These are phyloP conservation scores for Chrysopogon serrulatus DNA, from an alignment of 176 grass and related monocot species.

Conservation along the genomic window DNA sequence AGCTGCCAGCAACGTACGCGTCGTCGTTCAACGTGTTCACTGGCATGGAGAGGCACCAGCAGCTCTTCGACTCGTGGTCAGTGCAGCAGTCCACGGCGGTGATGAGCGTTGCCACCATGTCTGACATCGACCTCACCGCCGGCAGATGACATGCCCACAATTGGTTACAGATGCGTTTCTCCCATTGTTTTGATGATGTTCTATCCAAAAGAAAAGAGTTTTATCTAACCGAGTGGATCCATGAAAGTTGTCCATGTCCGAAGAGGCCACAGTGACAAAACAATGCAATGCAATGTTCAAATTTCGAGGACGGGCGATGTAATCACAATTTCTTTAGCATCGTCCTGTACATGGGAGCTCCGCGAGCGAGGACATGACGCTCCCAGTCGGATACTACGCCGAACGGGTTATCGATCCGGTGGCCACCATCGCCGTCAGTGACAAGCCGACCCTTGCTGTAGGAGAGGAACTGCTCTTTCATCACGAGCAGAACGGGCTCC, in stretches of 20 bases:
- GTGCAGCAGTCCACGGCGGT: neutral
- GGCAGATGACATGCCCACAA: slow-evolving; percentile 4
- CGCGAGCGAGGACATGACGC: slow-evolving; percentile 63
- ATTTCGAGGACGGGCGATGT: neutral
- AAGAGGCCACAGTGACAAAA: neutral
- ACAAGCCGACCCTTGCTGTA: slow-evolving; percentile 55
- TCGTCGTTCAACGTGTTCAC: slow-evolving; percentile 1
- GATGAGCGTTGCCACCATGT: slow-evolving; percentile 16
- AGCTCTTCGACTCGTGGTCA: slow-evolving; percentile 4
- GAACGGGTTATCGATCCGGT: slow-evolving; percentile 70
- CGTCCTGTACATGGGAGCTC: slow-evolving; percentile 80
- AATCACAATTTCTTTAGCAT: slow-evolving; percentile 63
- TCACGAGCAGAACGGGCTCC: slow-evolving; percentile 47
- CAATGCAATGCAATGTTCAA: neutral
- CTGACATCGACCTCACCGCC: slow-evolving; percentile 28
- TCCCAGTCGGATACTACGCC: slow-evolving; percentile 76
- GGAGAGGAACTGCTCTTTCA: slow-evolving; percentile 72
- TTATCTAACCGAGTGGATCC: neutral
- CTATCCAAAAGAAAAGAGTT: neutral
- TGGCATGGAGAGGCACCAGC: slow-evolving; percentile 3
- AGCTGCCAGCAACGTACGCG: slow-evolving; percentile 17
- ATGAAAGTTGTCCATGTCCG: neutral
- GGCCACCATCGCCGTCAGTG: slow-evolving; percentile 17
- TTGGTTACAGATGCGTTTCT: neutral
- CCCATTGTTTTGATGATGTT: no score